phyloP scores from a whole-genome alignment of 2,329 filamentous ascomycete genomes.

The Harringtonia aguacate region DNA sequence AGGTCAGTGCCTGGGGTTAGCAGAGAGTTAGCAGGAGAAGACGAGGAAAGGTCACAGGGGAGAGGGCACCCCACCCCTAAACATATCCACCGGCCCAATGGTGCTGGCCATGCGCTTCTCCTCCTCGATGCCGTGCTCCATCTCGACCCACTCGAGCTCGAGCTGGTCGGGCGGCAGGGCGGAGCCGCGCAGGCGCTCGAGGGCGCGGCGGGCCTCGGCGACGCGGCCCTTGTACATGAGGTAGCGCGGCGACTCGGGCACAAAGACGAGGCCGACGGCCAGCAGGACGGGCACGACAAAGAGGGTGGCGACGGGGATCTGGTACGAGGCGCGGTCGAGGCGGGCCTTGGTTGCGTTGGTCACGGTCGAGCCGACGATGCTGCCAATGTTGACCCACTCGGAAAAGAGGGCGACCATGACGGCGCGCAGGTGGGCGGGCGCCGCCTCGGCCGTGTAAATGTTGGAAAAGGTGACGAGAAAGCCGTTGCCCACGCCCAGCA shows the following conservation, averaged over 20 bases:
- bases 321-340: slow-evolving; percentile 10
- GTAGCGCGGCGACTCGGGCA: slow-evolving; percentile 35
- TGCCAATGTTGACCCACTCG: slow-evolving; percentile 13
- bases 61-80: slow-evolving; percentile 16
- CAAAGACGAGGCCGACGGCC: slow-evolving; percentile 28
- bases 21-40: background rate
- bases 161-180: slow-evolving; percentile 20
- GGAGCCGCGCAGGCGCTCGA: slow-evolving; percentile 19
- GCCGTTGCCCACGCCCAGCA: slow-evolving; percentile 31
- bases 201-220: slow-evolving; percentile 16
- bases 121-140: slow-evolving; percentile 26
- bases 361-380: slow-evolving; percentile 9
- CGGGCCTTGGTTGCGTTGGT: slow-evolving; percentile 7
- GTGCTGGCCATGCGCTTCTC: slow-evolving; percentile 21
- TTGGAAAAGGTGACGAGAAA: slow-evolving; percentile 34
- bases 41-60: background rate
- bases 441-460: slow-evolving; percentile 35
- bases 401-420: slow-evolving; percentile 12
- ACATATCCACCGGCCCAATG: slow-evolving; percentile 26
- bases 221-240: slow-evolving; percentile 22
- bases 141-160: slow-evolving; percentile 28
- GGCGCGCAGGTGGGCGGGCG: slow-evolving; percentile 27
- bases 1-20: slow-evolving; percentile 30
- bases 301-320: slow-evolving; percentile 11
- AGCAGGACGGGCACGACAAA: slow-evolving; percentile 11